Percentiles rank a stretch among this genome's conserved stretches.
Conservation (phyloP, 306 rosid genomes). For the Vigna angularis region DNA sequence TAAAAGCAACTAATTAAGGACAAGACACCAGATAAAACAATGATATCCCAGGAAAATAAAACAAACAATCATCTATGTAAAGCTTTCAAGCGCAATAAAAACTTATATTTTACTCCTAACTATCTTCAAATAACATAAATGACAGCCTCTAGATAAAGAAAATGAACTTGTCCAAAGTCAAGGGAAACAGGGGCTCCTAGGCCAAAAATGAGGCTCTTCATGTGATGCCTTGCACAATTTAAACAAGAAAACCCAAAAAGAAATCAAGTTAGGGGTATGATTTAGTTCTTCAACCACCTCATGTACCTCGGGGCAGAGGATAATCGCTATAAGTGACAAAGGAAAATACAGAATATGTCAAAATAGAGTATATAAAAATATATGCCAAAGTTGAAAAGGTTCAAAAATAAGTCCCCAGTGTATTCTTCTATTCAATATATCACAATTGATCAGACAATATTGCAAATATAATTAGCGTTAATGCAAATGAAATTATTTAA, state of each 20-base stretch:
- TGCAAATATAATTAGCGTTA: neutral
- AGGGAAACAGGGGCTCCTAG: conserved; percentile 5
- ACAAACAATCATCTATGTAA: conserved; percentile 29
- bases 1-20: conserved; percentile 72
- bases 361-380: conserved; percentile 24
- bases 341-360: conserved; percentile 27
- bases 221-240: conserved; percentile 19
- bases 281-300: conserved; percentile 1
- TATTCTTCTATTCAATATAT: conserved; percentile 11
- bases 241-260: neutral
- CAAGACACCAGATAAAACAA: conserved; percentile 27
- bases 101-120: conserved; percentile 23
- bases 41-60: neutral
- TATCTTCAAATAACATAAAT: conserved; percentile 35
- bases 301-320: conserved; percentile 25
- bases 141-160: conserved; percentile 29
- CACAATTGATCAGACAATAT: conserved; percentile 5
- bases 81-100: conserved; percentile 11
- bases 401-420: conserved; percentile 4
- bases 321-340: conserved; percentile 30
- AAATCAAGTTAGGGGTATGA: neutral
- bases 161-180: conserved; percentile 6
- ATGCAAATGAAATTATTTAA: conserved; percentile 27
- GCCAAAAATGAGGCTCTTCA: conserved; percentile 19
- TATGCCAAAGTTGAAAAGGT: conserved; percentile 14